Percentiles rank a stretch among this genome's conserved stretches.
phyloP scores from a whole-genome alignment of 495 filamentous ascomycete genomes.

The Podospora fimiseda region DNA sequence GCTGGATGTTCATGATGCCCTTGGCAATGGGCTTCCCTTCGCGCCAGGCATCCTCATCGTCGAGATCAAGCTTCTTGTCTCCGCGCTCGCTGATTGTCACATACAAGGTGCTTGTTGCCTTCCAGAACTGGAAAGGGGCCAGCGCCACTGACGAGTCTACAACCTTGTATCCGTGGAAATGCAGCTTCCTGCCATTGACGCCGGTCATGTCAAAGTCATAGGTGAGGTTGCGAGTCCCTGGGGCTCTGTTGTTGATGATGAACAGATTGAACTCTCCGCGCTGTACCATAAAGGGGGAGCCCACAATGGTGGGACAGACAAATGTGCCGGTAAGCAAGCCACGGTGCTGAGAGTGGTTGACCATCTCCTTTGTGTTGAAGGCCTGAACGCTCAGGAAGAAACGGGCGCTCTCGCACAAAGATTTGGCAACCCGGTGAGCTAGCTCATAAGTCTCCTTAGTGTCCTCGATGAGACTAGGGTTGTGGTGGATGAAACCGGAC shows the following conservation, averaged over 20 bases:
- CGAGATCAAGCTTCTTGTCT: conserved; percentile 25
- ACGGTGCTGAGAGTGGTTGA: conserved; percentile 43
- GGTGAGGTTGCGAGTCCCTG: conserved; percentile 52
- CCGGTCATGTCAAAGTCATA: conserved; percentile 58
- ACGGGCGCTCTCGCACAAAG: conserved; percentile 47
- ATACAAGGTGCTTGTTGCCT: conserved; percentile 58
- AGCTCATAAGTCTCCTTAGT: conserved; percentile 46
- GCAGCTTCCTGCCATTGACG: conserved; percentile 42
- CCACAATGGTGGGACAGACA: conserved; percentile 49
- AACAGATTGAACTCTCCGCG: conserved; percentile 55
- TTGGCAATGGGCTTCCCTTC: conserved; percentile 43
- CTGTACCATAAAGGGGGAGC: conserved; percentile 55
- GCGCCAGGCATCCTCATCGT: conserved; percentile 34
- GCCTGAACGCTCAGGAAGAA: conserved; percentile 56
- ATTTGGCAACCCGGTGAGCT: conserved; percentile 47
- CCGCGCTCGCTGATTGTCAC: conserved; percentile 43
- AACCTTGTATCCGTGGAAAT: conserved; percentile 58
- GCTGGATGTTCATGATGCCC: conserved; percentile 54
- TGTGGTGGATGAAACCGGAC: conserved; percentile 54
- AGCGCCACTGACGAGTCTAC: conserved; percentile 55
- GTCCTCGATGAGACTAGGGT: conserved; percentile 41
- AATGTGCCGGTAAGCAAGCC: conserved; percentile 59
- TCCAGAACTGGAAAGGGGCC: conserved; percentile 49
- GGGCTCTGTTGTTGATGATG: conserved; percentile 42
- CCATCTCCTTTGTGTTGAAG: conserved; percentile 39